phyloP scores from a whole-genome alignment of 163 green algal species.

The Coccomyxa subellipsoidea region DNA sequence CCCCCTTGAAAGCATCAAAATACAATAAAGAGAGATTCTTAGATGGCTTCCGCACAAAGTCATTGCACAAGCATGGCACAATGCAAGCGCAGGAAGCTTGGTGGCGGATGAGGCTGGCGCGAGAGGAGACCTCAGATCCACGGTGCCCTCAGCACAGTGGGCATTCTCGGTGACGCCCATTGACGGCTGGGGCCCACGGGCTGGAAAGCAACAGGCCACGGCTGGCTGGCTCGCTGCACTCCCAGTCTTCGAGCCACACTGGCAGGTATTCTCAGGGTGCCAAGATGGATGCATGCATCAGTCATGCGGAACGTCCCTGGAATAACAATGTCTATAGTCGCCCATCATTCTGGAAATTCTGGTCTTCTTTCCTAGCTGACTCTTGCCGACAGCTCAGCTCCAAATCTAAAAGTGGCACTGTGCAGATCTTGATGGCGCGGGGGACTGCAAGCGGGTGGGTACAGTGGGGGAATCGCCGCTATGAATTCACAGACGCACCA shows the following conservation, averaged over 20 bases:
- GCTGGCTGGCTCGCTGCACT: slow-evolving; percentile 24
- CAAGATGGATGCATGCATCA: neutral
- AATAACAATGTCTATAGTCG: neutral
- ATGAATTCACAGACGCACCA: slow-evolving; percentile 81
- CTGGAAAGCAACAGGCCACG: slow-evolving; percentile 61
- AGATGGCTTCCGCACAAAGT: neutral
- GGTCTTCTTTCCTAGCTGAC: neutral
- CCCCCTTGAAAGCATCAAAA: too few species aligned
- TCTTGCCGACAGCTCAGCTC: neutral
- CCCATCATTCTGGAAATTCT: neutral
- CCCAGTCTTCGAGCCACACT: slow-evolving; percentile 52
- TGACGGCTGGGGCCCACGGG: slow-evolving; percentile 75
- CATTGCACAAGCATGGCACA: neutral
- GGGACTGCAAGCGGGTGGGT: slow-evolving; percentile 85
- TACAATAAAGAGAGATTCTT: neutral
- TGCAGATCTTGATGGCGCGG: slow-evolving; percentile 86
- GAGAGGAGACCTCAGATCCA: slow-evolving; percentile 52
- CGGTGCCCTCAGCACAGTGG: slow-evolving; percentile 68
- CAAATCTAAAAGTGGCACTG: neutral
- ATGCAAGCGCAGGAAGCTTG: slow-evolving; percentile 25
- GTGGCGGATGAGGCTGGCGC: slow-evolving; percentile 34
- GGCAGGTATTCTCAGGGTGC: slow-evolving; percentile 65
- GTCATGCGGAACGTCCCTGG: neutral
- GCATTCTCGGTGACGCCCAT: slow-evolving; percentile 67
- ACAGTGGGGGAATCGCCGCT: slow-evolving; percentile 75